Conservation (phyloP, 2,329 filamentous ascomycete genomes). For the Metarhizium brunneum region DNA sequence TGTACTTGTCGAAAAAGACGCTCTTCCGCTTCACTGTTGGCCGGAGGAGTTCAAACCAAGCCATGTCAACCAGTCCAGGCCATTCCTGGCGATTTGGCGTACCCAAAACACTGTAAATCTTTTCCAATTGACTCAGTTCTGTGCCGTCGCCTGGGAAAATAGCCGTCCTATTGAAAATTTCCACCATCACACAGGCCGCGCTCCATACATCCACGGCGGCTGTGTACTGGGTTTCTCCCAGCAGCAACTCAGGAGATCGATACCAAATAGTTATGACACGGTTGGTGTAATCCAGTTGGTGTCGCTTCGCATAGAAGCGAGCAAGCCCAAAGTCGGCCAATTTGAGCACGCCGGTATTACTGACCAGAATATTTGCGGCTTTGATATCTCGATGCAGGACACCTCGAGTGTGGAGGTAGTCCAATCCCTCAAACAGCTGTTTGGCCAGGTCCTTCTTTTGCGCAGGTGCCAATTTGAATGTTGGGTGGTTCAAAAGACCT, state of each 20-base stretch:
- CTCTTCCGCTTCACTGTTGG: slow-evolving; percentile 65
- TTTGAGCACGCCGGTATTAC: slow-evolving; percentile 80
- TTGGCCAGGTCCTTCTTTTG: slow-evolving; percentile 91
- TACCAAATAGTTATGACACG: slow-evolving; percentile 99
- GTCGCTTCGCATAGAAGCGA: slow-evolving; percentile 88
- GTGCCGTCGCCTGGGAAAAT: slow-evolving; percentile 93
- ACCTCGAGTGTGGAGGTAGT: slow-evolving; percentile 88
- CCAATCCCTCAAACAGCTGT: slow-evolving; percentile 87
- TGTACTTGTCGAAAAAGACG: slow-evolving; percentile 76
- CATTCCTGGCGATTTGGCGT: slow-evolving; percentile 79
- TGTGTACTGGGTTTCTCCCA: slow-evolving; percentile 85
- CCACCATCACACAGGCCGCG: slow-evolving; percentile 89
- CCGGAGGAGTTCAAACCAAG: slow-evolving; percentile 89
- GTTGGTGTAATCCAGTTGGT: slow-evolving; percentile 93
- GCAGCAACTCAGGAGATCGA: slow-evolving; percentile 76
- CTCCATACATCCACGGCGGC: slow-evolving; percentile 94
- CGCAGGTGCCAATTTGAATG: slow-evolving; percentile 71
- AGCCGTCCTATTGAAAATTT: slow-evolving; percentile 88
- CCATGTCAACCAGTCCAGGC: slow-evolving; percentile 86
- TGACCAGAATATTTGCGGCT: slow-evolving; percentile 92
- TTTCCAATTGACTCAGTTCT: slow-evolving; percentile 93
- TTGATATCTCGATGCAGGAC: slow-evolving; percentile 97
- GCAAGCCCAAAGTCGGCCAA: slow-evolving; percentile 94
- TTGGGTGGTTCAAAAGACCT: slow-evolving; percentile 87
- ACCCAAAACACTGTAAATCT: slow-evolving; percentile 88